phyloP scores from a whole-genome alignment of 768 basidiomycete species.

The Suillus weaverae region DNA sequence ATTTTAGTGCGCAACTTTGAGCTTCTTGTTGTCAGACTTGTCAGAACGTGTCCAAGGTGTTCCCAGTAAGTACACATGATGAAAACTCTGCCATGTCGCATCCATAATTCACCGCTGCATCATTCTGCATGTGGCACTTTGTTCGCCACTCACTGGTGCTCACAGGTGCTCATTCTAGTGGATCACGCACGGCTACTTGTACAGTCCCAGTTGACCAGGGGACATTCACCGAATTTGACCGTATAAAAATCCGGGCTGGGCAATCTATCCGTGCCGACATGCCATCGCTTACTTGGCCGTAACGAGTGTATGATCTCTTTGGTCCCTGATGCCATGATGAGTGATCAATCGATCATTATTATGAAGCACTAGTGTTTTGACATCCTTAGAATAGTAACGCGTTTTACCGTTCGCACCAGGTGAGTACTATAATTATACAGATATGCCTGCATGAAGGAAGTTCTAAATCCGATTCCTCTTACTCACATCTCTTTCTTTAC shows the following conservation, averaged over 20 bases:
- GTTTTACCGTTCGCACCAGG: not conserved
- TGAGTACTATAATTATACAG: not conserved
- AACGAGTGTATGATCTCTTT: too few species aligned
- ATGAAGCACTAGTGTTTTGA: not conserved
- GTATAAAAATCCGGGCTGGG: too few species aligned
- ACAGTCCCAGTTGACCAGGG: not conserved
- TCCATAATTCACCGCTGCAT: not conserved
- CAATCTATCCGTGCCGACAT: not conserved
- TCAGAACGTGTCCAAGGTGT: not conserved
- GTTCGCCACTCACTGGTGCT: too few species aligned
- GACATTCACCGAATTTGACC: not conserved
- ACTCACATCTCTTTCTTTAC: not conserved
- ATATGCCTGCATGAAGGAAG: not conserved
- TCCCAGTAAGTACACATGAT: not conserved
- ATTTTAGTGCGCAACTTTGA: not conserved
- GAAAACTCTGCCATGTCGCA: not conserved
- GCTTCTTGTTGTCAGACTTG: not conserved
- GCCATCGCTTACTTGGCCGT: not conserved
- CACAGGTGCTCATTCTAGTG: too few species aligned
- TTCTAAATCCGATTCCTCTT: not conserved
- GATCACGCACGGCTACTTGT: not conserved
- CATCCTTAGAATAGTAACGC: not conserved
- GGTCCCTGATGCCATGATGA: not conserved
- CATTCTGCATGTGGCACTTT: not conserved
- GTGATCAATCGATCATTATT: not conserved